phyloP scores from a whole-genome alignment of 108 stramenopile genomes.

The Craspedostauros australis region DNA sequence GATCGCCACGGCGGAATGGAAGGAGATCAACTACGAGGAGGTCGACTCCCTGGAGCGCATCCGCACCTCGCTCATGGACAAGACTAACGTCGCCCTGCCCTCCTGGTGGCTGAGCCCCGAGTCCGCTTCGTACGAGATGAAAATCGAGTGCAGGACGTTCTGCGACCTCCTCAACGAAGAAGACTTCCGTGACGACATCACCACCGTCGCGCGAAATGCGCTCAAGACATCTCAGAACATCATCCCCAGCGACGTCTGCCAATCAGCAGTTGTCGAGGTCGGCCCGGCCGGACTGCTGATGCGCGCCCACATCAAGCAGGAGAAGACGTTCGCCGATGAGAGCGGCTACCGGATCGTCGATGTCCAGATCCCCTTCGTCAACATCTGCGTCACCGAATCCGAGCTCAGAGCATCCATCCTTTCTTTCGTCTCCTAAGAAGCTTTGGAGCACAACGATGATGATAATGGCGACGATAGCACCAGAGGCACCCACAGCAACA shows the following conservation, averaged over 20 bases:
- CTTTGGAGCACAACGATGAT: too few species aligned
- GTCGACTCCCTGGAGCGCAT: neutral
- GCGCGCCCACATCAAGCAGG: neutral
- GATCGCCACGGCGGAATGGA: neutral
- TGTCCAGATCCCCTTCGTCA: too few species aligned
- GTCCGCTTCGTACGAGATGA: neutral
- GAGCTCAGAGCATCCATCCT: too few species aligned
- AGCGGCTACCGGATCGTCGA: neutral
- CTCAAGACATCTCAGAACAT: neutral
- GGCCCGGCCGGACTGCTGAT: conserved; percentile 14
- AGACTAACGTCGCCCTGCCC: neutral
- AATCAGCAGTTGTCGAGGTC: conserved; percentile 4
- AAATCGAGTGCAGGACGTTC: neutral
- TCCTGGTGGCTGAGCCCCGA: conserved; percentile 9
- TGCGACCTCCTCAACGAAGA: conserved; percentile 5
- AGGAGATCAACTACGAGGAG: neutral
- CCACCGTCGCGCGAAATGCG: neutral
- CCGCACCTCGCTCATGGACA: neutral
- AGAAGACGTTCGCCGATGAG: neutral
- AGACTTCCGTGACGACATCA: conserved; percentile 5
- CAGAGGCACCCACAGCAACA: too few species aligned
- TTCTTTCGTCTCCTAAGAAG: too few species aligned
- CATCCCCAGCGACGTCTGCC: neutral
- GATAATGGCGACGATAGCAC: too few species aligned
- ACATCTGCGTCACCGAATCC: too few species aligned